Evolutionary conservation across 495 filamentous ascomycete genomes (phyloP).

Genomic region (Penicillium alfredii): DNA sequence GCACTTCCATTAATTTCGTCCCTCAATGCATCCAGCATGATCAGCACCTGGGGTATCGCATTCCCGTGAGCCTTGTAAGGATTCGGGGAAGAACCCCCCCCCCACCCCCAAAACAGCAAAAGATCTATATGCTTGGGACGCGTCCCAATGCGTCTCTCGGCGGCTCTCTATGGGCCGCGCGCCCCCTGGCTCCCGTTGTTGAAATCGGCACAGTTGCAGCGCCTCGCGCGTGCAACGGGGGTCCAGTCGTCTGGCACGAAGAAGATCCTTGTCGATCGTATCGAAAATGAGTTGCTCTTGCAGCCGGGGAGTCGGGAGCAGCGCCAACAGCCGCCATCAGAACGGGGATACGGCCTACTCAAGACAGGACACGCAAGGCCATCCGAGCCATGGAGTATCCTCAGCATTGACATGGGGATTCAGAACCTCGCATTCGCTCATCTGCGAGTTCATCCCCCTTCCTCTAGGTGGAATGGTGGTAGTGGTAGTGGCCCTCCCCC

Average conservation of each 20-base stretch:
- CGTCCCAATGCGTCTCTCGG: slow-evolving; percentile 14
- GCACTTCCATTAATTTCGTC: background rate
- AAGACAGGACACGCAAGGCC: background rate
- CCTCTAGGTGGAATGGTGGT: background rate
- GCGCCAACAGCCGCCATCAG: too few relatives aligned
- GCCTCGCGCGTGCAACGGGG: slow-evolving; percentile 48
- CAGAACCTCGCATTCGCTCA: slow-evolving; percentile 68
- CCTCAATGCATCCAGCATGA: too few relatives aligned
- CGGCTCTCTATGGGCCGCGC: background rate
- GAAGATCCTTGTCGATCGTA: slow-evolving; percentile 23
- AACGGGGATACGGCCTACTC: background rate
- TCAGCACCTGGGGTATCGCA: too few relatives aligned
- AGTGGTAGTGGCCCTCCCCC: background rate
- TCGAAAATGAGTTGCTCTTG: slow-evolving; percentile 19
- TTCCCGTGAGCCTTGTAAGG: too few relatives aligned
- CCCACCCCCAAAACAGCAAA: slow-evolving; percentile 1
- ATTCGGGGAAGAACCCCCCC: too few relatives aligned
- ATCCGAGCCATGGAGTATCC: slow-evolving; percentile 38
- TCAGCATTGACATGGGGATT: slow-evolving; percentile 87
- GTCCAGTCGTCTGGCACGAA: slow-evolving; percentile 49
- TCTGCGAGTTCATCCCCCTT: slow-evolving; percentile 19
- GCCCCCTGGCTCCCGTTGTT: slow-evolving; percentile 32
- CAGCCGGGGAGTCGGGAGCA: too few relatives aligned
- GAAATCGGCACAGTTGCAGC: slow-evolving; percentile 43
- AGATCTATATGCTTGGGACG: too few relatives aligned